Percentiles rank a stretch among this genome's conserved stretches.
These are phyloP conservation scores for Pseudonitzschia delicatissima DNA, from an alignment of 108 stramenopile species.

Conservation along the genomic window DNA sequence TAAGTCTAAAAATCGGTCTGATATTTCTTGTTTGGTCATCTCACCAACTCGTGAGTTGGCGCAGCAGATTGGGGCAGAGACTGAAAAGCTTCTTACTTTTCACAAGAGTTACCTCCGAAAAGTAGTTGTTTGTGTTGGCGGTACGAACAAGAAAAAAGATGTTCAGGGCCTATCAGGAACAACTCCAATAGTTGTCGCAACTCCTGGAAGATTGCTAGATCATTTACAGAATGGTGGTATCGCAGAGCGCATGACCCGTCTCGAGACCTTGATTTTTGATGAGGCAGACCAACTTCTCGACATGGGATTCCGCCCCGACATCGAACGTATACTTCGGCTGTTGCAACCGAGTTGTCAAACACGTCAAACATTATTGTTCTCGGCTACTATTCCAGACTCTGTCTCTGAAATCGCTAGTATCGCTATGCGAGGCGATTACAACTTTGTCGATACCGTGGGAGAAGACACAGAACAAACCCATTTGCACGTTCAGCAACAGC, in stretches of 20 bases:
- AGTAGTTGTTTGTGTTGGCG: constrained; percentile 71
- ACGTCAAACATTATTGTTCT: constrained; percentile 88
- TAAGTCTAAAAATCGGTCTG: constrained; percentile 19
- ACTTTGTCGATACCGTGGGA: constrained; percentile 55
- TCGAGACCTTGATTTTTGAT: constrained; percentile 34
- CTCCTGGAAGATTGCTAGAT: constrained; percentile 91
- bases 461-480: constrained; percentile 50
- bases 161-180: constrained; percentile 57
- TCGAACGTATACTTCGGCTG: constrained; percentile 65
- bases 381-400: constrained; percentile 78
- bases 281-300: constrained; percentile 81
- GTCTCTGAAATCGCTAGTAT: constrained; percentile 49
- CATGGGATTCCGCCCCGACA: constrained; percentile 90
- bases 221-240: constrained; percentile 87
- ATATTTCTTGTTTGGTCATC: constrained; percentile 80
- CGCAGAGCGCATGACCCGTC: constrained; percentile 26
- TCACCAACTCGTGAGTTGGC: constrained; percentile 91
- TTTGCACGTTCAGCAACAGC: constrained; percentile 45
- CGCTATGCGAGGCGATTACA: constrained; percentile 33
- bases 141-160: constrained; percentile 80
- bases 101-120: constrained; percentile 56
- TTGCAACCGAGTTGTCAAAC: constrained; percentile 43
- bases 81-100: constrained; percentile 47
- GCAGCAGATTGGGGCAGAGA: constrained; percentile 79
- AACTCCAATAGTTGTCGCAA: constrained; percentile 74